Evolutionary conservation across 306 rosid genomes (phyloP).

Genomic region (Sindora glabra): DNA sequence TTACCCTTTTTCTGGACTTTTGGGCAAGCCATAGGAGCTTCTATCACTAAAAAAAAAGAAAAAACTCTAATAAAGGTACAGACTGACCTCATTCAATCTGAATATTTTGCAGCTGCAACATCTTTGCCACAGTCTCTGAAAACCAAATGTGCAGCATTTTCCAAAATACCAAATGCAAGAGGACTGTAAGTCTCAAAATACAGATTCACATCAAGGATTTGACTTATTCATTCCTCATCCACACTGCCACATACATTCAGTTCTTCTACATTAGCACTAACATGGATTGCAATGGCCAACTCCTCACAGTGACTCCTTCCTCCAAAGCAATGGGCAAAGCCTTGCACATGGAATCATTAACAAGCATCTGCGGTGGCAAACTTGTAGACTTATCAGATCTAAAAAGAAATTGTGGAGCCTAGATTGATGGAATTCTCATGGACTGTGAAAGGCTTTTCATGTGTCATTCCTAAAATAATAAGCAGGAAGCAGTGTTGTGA

Average conservation of each 20-base stretch:
- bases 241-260: conserved; percentile 21
- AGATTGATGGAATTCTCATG: conserved; percentile 33
- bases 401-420: conserved; percentile 52
- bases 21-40: neutral
- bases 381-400: conserved; percentile 12
- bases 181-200: conserved; percentile 52
- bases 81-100: conserved; percentile 85
- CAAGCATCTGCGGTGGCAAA: conserved; percentile 31
- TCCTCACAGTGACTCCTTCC: conserved; percentile 43
- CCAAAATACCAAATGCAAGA: conserved; percentile 34
- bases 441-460: conserved; percentile 63
- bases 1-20: too few relatives aligned
- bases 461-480: conserved; percentile 83
- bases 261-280: conserved; percentile 48
- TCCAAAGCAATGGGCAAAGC: conserved; percentile 49
- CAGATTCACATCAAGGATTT: conserved; percentile 39
- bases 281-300: conserved; percentile 53
- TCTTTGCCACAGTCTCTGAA: conserved; percentile 64
- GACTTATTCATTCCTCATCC: conserved; percentile 23
- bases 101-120: conserved; percentile 69
- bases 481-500: conserved; percentile 49
- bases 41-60: neutral
- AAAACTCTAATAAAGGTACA: neutral
- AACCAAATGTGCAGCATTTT: conserved; percentile 61
- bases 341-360: conserved; percentile 39